These are phyloP conservation scores for Alliaria petiolata DNA, from an alignment of 345 rosid genomes.

Conservation along the genomic window DNA sequence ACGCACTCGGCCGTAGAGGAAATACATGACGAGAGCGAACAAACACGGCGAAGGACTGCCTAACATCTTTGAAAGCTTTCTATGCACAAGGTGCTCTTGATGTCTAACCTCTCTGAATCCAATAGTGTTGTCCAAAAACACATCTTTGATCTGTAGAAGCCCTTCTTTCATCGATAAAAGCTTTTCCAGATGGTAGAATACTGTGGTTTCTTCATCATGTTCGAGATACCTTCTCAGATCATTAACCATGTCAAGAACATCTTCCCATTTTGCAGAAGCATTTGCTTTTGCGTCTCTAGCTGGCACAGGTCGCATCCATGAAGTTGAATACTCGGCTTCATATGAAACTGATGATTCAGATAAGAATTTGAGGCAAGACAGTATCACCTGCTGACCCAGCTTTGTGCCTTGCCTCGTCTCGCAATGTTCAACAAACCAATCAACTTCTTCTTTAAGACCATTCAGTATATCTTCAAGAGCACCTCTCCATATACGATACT, in stretches of 20 bases:
- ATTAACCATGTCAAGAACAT: conserved; percentile 70
- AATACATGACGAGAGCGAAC: conserved; percentile 66
- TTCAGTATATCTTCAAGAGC: conserved; percentile 55
- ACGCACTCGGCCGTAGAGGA: conserved; percentile 60
- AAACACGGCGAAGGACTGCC: conserved; percentile 72
- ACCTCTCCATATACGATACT: conserved; percentile 65
- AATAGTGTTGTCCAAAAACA: conserved; percentile 53
- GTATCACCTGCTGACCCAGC: conserved; percentile 63
- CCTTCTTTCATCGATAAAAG: conserved; percentile 88
- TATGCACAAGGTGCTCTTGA: conserved; percentile 63
- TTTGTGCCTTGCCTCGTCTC: conserved; percentile 38
- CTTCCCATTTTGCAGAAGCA: conserved; percentile 58
- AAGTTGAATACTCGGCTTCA: conserved; percentile 40
- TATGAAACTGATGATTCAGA: conserved; percentile 39
- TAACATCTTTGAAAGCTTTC: conserved; percentile 57
- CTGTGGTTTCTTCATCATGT: conserved; percentile 24
- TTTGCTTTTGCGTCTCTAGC: conserved; percentile 29
- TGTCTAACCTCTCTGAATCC: conserved; percentile 64
- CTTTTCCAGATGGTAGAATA: conserved; percentile 50
- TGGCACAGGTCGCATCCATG: conserved; percentile 72
- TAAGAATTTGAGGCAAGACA: conserved; percentile 57
- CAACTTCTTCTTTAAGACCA: conserved; percentile 55
- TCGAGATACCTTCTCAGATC: conserved; percentile 56
- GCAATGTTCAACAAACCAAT: conserved; percentile 29
- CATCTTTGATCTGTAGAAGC: conserved; percentile 58